phyloP scores from a whole-genome alignment of 2,329 filamentous ascomycete genomes.

The Pseudogymnoascus sp. region DNA sequence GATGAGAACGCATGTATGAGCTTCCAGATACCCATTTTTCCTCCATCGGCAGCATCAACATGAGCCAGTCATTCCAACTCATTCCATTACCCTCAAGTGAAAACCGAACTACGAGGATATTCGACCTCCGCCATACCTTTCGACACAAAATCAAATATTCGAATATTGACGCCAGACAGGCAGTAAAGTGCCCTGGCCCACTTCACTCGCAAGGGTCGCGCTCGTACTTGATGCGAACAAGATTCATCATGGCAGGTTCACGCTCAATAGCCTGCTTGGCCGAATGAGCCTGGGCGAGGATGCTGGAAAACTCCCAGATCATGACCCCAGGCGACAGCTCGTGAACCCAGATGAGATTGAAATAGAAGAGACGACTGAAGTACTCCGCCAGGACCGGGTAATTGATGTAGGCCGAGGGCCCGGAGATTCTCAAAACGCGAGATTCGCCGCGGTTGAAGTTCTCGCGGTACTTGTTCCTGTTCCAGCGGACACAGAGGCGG shows the following conservation, averaged over 20 bases:
- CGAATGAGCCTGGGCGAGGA: slow-evolving; percentile 8
- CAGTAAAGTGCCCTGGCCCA: background rate
- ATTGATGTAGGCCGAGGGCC: background rate
- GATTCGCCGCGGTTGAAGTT: slow-evolving; percentile 10
- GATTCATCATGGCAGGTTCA: background rate
- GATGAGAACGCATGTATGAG: background rate
- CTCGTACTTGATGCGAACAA: background rate
- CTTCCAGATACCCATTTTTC: background rate
- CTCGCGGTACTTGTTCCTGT: slow-evolving; percentile 11
- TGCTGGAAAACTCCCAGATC: slow-evolving; percentile 10
- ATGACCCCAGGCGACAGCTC: background rate
- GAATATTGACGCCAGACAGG: background rate
- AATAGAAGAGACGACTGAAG: slow-evolving; percentile 13
- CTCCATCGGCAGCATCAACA: background rate
- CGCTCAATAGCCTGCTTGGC: slow-evolving; percentile 10
- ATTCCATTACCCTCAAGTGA: background rate
- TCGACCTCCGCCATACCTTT: background rate
- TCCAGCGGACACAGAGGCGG: slow-evolving; percentile 11
- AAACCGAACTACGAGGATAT: background rate
- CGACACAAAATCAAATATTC: background rate
- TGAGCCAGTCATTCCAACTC: background rate
- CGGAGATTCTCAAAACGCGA: slow-evolving; percentile 13
- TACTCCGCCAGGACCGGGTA: background rate
- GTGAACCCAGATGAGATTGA: slow-evolving; percentile 12
- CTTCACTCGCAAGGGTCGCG: slow-evolving; percentile 3